phyloP scores from a whole-genome alignment of 441 rosid species.

The Arabidopsis hybrid region DNA sequence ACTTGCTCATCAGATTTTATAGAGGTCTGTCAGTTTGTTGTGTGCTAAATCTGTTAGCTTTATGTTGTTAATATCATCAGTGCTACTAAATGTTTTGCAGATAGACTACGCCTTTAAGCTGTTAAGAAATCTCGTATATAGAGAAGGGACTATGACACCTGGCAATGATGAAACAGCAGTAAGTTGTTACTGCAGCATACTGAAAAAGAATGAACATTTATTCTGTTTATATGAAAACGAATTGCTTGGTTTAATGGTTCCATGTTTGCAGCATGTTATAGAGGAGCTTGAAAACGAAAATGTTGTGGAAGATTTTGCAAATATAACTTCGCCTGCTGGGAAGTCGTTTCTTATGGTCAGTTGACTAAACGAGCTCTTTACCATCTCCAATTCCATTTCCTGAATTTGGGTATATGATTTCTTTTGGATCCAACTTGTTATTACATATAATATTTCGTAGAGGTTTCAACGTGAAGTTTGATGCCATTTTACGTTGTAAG shows the following conservation, averaged over 20 bases:
- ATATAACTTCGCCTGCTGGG: constrained; percentile 64
- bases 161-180: constrained; percentile 78
- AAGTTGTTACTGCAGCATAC: constrained; percentile 43
- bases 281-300: constrained; percentile 48
- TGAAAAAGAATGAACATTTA: constrained; percentile 13
- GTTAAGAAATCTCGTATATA: constrained; percentile 55
- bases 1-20: too few relatives aligned
- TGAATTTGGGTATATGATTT: constrained; percentile 5
- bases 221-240: constrained; percentile 11
- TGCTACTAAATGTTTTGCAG: constrained; percentile 52
- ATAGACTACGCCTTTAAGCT: constrained; percentile 81
- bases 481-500: constrained; percentile 53
- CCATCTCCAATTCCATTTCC: not conserved
- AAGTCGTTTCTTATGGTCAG: constrained; percentile 64
- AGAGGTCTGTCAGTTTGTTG: not conserved
- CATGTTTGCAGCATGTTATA: constrained; percentile 58
- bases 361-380: constrained; percentile 14
- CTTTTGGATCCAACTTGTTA: constrained; percentile 24
- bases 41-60: constrained; percentile 20
- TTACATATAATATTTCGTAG: constrained; percentile 33
- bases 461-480: constrained; percentile 48
- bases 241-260: not conserved
- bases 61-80: constrained; percentile 5
- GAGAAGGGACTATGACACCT: constrained; percentile 77
- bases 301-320: too few relatives aligned